These are phyloP conservation scores for Trichophyton mentagrophytes DNA, from an alignment of 2,329 filamentous ascomycete species.

Conservation along the genomic window DNA sequence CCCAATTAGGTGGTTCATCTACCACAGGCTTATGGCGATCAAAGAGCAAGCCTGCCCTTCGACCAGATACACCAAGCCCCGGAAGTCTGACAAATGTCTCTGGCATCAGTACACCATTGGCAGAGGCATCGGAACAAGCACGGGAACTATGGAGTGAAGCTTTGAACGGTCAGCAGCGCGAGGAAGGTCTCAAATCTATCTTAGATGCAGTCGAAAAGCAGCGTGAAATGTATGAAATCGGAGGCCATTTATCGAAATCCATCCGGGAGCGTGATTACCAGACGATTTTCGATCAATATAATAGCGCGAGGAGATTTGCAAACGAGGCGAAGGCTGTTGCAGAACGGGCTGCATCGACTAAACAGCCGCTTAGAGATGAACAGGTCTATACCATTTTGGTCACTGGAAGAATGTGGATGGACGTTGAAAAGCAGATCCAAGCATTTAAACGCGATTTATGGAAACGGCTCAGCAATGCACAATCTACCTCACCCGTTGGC, in stretches of 20 bases:
- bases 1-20: constrained; percentile 33
- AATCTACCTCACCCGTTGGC: constrained; percentile 42
- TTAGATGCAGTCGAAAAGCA: constrained; percentile 64
- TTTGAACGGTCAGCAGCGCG: constrained; percentile 77
- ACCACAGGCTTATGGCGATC: neutral
- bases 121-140: constrained; percentile 84
- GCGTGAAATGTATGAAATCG: constrained; percentile 69
- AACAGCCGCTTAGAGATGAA: constrained; percentile 53
- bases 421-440: constrained; percentile 78
- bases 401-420: constrained; percentile 87
- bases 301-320: constrained; percentile 65
- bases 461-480: constrained; percentile 61
- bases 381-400: constrained; percentile 79
- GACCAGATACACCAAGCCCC: constrained; percentile 57
- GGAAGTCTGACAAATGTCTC: constrained; percentile 47
- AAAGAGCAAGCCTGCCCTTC: constrained; percentile 67
- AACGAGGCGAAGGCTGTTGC: constrained; percentile 63
- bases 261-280: constrained; percentile 91
- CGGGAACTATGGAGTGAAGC: constrained; percentile 97
- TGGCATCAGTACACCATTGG: constrained; percentile 74
- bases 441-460: constrained; percentile 81
- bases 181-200: constrained; percentile 70
- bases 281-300: constrained; percentile 72
- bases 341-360: constrained; percentile 39
- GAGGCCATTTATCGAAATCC: constrained; percentile 61